Evolutionary conservation across 108 stramenopile genomes (phyloP), one percentile per base, ranked within the genome.

Genomic region (Skeletonema grethae): DNA sequence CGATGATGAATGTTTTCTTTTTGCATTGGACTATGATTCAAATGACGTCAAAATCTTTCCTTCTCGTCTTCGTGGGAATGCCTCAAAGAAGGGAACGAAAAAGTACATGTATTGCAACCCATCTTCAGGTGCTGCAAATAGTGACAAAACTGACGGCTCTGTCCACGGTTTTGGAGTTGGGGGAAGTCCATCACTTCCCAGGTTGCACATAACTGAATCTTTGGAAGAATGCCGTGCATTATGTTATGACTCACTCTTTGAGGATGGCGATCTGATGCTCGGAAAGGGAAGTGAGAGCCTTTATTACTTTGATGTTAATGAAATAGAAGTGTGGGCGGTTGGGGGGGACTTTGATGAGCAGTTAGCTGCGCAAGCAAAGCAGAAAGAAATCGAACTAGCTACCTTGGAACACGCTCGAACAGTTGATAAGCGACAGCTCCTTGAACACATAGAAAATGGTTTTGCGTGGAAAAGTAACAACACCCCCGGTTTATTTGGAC

Each of bases 71-170:
- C 53, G 25, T 36, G 15, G 24, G 10, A 53, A 36, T 50, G 15
- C 63, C 39, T 11, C 30, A 20, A 67, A 24, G 10, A 45, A 15
- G 20, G 28, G 25, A 70, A 50, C 36, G n/a, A 62, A 67, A 46
- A 35, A 59, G 4, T 78, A 74, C 63, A 82, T 84, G 82, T 84
- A 84, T 60, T 84, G 83, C 50, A 77, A 82, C 50, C 83, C 79
- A 29, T 82, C 87, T 7, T 53, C 46, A 10, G 39, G 57, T 29
- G 28, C 57, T 13, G 41, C 38, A 15, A 41, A 46, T 4, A 71
- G 48, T 31, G 36, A 29, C 18, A 43, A 61, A 63, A 65, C 43
- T 41, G 65, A 69, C 15, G 64, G 25, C 15, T 46, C 59, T 2
- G 16, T 60, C 3, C 74, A 68, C 62, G 74, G 78, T 8, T 69